phyloP scores from a whole-genome alignment of 371 early-diverging fungal genomes.

The Lichtheimia corymbifera region DNA sequence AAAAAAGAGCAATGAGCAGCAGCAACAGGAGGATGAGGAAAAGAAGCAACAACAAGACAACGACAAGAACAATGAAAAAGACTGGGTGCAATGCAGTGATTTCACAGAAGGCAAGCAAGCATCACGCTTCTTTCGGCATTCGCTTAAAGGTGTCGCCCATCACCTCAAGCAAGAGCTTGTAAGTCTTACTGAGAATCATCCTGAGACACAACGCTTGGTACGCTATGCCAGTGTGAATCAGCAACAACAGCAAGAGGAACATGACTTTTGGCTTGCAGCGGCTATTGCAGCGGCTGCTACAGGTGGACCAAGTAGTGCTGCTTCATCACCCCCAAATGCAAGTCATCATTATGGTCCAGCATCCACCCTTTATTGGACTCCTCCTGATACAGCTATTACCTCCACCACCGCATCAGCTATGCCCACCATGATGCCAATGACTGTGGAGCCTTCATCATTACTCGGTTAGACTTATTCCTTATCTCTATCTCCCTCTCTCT shows the following conservation, averaged over 20 bases:
- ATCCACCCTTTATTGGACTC: background rate
- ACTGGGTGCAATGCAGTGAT: constrained; percentile 73
- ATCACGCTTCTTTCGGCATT: constrained; percentile 62
- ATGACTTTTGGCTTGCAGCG: background rate
- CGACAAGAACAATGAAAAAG: constrained; percentile 18
- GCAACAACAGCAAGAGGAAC: background rate
- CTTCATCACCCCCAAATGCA: background rate
- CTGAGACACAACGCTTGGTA: constrained; percentile 37
- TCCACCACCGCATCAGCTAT: too few relatives aligned
- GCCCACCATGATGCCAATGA: too few relatives aligned
- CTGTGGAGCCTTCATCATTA: too few relatives aligned
- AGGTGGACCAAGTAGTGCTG: background rate
- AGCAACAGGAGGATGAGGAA: background rate
- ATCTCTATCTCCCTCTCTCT: too few relatives aligned
- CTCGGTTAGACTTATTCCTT: too few relatives aligned
- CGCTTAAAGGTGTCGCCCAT: constrained; percentile 60
- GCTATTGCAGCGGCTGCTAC: background rate
- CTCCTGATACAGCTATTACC: background rate
- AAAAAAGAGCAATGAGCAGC: constrained; percentile 12
- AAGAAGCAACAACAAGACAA: background rate
- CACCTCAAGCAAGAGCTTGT: constrained; percentile 53
- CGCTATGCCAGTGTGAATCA: constrained; percentile 10
- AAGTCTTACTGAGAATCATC: constrained; percentile 31
- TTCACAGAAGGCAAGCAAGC: constrained; percentile 79
- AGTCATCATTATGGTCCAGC: background rate